These are phyloP conservation scores for Aspergillus pseudoviridinutans DNA, from an alignment of 2,329 filamentous ascomycete genomes.

Conservation along the genomic window DNA sequence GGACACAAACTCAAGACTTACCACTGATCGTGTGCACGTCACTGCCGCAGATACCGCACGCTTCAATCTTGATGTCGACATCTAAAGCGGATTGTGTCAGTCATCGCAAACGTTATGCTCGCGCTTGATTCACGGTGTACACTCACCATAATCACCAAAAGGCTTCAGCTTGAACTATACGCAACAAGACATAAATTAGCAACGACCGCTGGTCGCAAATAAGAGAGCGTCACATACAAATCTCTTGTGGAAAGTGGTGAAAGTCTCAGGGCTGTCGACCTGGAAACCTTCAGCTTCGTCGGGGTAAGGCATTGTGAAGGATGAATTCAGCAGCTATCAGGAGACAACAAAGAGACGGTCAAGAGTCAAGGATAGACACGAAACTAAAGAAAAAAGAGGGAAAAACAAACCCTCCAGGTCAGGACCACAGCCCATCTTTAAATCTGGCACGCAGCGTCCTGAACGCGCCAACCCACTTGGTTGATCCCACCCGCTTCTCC, in stretches of 20 bases:
- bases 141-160: slow-evolving; percentile 65
- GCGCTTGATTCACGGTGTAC: not conserved
- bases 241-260: slow-evolving; percentile 55
- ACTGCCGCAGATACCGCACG: slow-evolving; percentile 71
- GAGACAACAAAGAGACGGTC: not conserved
- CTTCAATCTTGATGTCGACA: slow-evolving; percentile 81
- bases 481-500: slow-evolving; percentile 1
- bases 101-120: no score
- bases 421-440: not conserved
- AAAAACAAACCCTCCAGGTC: not conserved
- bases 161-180: slow-evolving; percentile 73
- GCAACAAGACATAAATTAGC: not conserved
- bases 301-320: slow-evolving; percentile 40
- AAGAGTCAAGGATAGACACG: not conserved
- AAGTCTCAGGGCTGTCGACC: slow-evolving; percentile 63
- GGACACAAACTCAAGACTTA: slow-evolving; percentile 7
- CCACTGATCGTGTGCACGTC: slow-evolving; percentile 66
- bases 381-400: not conserved
- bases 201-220: not conserved
- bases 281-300: slow-evolving; percentile 46
- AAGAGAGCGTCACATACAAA: slow-evolving; percentile 38
- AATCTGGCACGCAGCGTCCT: not conserved
- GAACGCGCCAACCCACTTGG: not conserved
- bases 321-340: not conserved
- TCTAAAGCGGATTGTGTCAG: slow-evolving; percentile 43